Evolutionary conservation across 306 rosid species (phyloP).

Genomic region (Prosopis cineraria): DNA sequence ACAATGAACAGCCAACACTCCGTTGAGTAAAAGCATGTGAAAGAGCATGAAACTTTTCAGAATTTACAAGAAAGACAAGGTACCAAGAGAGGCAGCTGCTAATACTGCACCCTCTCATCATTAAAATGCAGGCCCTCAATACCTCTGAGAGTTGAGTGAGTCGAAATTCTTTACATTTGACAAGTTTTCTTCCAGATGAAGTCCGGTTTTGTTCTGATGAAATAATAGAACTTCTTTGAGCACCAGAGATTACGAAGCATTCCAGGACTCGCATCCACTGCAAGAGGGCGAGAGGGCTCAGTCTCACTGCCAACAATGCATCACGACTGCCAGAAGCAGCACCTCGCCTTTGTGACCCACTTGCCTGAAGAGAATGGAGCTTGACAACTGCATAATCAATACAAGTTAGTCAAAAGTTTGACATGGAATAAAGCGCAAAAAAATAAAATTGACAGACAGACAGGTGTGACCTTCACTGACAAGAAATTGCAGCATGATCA

Average conservation of each 20-base stretch:
- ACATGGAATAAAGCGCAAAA: conserved; percentile 21
- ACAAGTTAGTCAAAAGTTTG: conserved; percentile 13
- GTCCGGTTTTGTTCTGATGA: conserved; percentile 68
- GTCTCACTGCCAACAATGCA: conserved; percentile 56
- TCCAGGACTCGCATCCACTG: conserved; percentile 53
- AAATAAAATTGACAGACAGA: neutral
- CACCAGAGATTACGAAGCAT: conserved; percentile 58
- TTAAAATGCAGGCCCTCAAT: conserved; percentile 81
- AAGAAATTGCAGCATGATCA: conserved; percentile 23
- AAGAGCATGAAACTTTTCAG: conserved; percentile 31
- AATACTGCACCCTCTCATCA: conserved; percentile 83
- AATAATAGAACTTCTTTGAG: conserved; percentile 60
- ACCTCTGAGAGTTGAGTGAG: conserved; percentile 68
- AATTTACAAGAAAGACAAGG: conserved; percentile 42
- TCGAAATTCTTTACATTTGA: conserved; percentile 68
- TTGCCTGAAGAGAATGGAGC: conserved; percentile 64
- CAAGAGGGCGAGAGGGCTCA: conserved; percentile 56
- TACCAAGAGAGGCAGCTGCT: conserved; percentile 47
- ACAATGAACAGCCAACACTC: conserved; percentile 52
- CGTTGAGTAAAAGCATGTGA: conserved; percentile 39
- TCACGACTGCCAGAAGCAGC: conserved; percentile 75
- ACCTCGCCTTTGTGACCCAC: conserved; percentile 83
- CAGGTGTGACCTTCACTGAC: neutral
- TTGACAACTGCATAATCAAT: conserved; percentile 57
- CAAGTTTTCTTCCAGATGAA: conserved; percentile 57